Base-by-base conservation (phyloP, 2,329 filamentous ascomycete species). In the Colletotrichum ledebouriae region DNA sequence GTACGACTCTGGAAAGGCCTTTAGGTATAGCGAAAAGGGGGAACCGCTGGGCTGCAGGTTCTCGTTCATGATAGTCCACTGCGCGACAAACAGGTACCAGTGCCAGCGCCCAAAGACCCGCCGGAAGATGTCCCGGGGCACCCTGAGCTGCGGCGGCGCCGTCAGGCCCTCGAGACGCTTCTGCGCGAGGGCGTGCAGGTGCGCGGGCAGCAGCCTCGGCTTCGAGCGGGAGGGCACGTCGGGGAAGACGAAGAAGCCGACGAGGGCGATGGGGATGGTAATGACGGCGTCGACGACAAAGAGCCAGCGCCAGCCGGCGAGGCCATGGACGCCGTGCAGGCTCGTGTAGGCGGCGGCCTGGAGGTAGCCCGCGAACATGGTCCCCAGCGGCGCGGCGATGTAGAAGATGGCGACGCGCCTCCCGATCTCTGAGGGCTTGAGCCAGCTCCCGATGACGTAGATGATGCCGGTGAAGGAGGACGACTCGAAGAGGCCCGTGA, bases 211-310 rank as follows among this genome's bases (percentile, higher is more conserved):
- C 39, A 74, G 78, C 13, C 76, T 76, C 3, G 79, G 76, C 4
- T 73, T 73, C 55, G 70, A 71, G n/a, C 76, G 75, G 44, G 72
- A 72, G 12, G 76, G 76, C 3, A 75, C 74, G 50, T 78, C 75
- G 0, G 74, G 76, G 46, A 77, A 78, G 44, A 73, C 70, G 20
- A 76, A 74, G 59, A 80, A 81, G 20, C 82, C 83, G 42, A 86
- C 75, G 4, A 87, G 67, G 0, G 85, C 84, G 13, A 89, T 83
- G 0, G 84, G 85, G 4, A 89, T 78, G 1, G 84, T 87, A 72
- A 88, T 87, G 25, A 87, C 78, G 1, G 85, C 85, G 68, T 88
- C 86, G n/a, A 89, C 86, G 11, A 89, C 84, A 59, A 89, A 89
- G 0, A 88, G 76, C 85, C 82, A 85, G 63, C 79, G 74, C 84